These are phyloP conservation scores for Penicillium sp. DNA, from an alignment of 2,329 filamentous ascomycete species.

Conservation along the genomic window DNA sequence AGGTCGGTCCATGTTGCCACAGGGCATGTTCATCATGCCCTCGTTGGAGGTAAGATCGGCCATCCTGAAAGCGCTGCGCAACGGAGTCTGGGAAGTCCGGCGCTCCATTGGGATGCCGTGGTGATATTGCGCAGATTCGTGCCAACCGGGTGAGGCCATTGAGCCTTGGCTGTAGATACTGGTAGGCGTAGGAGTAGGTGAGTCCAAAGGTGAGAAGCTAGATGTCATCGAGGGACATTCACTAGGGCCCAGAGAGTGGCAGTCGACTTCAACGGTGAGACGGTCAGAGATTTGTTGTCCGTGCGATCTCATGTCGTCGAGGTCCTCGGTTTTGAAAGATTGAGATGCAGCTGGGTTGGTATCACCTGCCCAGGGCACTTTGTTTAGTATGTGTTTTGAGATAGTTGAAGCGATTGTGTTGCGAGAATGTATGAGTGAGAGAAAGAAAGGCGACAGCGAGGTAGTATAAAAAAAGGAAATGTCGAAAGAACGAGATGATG, in stretches of 20 bases:
- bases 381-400: background rate
- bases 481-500: background rate
- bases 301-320: slow-evolving; percentile 43
- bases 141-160: slow-evolving; percentile 40
- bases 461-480: slow-evolving; percentile 4
- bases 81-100: slow-evolving; percentile 30
- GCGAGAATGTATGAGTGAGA: no score
- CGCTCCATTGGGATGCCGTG: slow-evolving; percentile 33
- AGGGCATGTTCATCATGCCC: slow-evolving; percentile 36
- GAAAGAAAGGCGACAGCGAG: slow-evolving; percentile 6
- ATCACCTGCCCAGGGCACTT: slow-evolving; percentile 30
- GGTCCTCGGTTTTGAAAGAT: slow-evolving; percentile 31
- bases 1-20: slow-evolving; percentile 35
- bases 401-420: background rate
- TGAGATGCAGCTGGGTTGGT: slow-evolving; percentile 29
- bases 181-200: slow-evolving; percentile 42
- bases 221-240: slow-evolving; percentile 44
- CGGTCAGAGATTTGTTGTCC: slow-evolving; percentile 38
- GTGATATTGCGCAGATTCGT: slow-evolving; percentile 33
- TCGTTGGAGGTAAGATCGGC: slow-evolving; percentile 38
- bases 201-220: slow-evolving; percentile 44
- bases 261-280: slow-evolving; percentile 42
- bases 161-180: slow-evolving; percentile 43
- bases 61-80: slow-evolving; percentile 39
- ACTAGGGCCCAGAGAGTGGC: slow-evolving; percentile 40